Evolutionary conservation across 805 yeast genomes (phyloP).

Genomic region (Zygoascus tannicola): DNA sequence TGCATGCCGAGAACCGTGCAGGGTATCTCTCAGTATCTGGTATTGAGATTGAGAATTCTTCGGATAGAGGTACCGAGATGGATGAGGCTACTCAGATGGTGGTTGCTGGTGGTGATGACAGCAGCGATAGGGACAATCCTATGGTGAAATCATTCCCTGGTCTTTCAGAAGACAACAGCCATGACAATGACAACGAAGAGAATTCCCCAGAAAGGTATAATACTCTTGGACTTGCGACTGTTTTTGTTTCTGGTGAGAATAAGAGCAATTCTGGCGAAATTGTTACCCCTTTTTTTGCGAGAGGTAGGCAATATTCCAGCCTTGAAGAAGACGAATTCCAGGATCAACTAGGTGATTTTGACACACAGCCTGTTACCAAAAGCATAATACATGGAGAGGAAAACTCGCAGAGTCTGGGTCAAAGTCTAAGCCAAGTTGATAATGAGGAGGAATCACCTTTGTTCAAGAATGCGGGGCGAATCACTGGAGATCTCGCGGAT

Average conservation of each 20-base stretch:
- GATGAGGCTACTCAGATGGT: not conserved
- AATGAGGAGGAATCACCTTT: not conserved
- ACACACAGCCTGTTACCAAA: not conserved
- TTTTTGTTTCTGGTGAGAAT: too few species aligned
- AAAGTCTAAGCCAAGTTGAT: not conserved
- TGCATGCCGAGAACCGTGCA: too few species aligned
- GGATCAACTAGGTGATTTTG: not conserved
- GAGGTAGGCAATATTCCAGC: not conserved
- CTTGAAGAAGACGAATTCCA: not conserved
- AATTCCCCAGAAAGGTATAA: too few species aligned
- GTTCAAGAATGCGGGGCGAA: not conserved
- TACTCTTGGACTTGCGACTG: too few species aligned
- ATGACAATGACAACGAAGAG: not conserved
- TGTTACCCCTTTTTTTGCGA: not conserved
- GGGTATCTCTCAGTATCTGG: too few species aligned
- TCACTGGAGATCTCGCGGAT: not conserved
- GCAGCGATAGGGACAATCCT: not conserved
- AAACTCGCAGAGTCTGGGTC: not conserved
- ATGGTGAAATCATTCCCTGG: constrained; percentile 2
- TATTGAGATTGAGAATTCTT: too few species aligned
- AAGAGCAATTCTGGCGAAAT: too few species aligned
- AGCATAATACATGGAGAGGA: not conserved
- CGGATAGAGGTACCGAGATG: not conserved
- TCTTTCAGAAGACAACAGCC: not conserved
- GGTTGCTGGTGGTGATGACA: not conserved